A percentile compares a stretch with the other conserved stretches of the same genome.
phyloP scores from a whole-genome alignment of 2,329 filamentous ascomycete species.

The Cladosporium sp. region DNA sequence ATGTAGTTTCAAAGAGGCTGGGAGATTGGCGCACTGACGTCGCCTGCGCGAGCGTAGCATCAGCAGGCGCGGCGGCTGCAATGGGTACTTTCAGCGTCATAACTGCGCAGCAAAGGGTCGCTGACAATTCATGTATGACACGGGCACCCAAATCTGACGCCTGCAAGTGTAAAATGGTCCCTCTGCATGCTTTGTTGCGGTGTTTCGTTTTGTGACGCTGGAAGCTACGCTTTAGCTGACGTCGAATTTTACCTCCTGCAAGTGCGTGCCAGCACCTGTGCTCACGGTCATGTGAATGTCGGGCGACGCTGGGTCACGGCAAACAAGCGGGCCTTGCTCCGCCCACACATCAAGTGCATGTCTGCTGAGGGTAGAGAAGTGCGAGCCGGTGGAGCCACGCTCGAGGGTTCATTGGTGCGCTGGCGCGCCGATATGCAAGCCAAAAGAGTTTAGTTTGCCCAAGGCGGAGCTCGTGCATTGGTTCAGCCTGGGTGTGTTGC shows the following conservation, averaged over 20 bases:
- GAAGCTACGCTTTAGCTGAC: slow-evolving; percentile 24
- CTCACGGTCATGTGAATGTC: slow-evolving; percentile 30
- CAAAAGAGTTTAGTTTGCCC: slow-evolving; percentile 13
- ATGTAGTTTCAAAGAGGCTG: slow-evolving; percentile 23
- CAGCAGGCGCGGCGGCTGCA: slow-evolving; percentile 19
- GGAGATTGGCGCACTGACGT: slow-evolving; percentile 21
- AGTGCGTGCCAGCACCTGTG: slow-evolving; percentile 23
- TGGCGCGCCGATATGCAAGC: slow-evolving; percentile 18
- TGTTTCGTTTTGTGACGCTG: not conserved
- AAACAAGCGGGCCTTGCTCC: slow-evolving; percentile 14
- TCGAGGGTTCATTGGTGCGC: slow-evolving; percentile 18
- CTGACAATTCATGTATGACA: slow-evolving; percentile 12
- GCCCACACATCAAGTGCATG: slow-evolving; percentile 14
- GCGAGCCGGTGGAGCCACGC: slow-evolving; percentile 15
- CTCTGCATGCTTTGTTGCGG: not conserved
- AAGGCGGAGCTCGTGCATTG: slow-evolving; percentile 19
- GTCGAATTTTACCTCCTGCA: slow-evolving; percentile 33
- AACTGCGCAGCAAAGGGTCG: slow-evolving; percentile 5
- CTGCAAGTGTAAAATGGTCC: not conserved
- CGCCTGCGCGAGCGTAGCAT: slow-evolving; percentile 19
- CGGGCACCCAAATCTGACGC: not conserved
- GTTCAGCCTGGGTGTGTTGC: not conserved
- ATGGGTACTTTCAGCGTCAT: slow-evolving; percentile 11
- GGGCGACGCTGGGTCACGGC: slow-evolving; percentile 24
- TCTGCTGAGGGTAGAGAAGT: slow-evolving; percentile 18